Evolutionary conservation across 2,329 filamentous ascomycete genomes (phyloP).

Genomic region (Xylariaceae sp.): DNA sequence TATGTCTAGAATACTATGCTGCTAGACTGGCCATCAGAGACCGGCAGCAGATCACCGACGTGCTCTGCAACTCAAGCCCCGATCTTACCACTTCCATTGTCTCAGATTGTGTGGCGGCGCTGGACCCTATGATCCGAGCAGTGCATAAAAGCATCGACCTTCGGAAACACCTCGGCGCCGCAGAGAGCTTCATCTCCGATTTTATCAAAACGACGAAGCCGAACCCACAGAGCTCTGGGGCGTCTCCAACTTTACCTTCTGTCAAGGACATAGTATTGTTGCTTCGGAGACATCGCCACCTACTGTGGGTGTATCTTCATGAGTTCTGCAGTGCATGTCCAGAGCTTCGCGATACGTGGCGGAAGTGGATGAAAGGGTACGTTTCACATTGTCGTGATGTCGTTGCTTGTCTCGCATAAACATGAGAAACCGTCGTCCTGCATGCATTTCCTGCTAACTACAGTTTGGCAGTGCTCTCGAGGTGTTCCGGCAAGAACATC

Average conservation of each 20-base stretch:
- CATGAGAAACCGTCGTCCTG: background rate
- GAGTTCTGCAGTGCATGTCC: conserved; percentile 63
- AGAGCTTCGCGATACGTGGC: conserved; percentile 56
- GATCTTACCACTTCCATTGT: conserved; percentile 68
- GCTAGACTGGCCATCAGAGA: conserved; percentile 67
- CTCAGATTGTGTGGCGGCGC: conserved; percentile 59
- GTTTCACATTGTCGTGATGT: no score
- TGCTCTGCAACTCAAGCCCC: conserved; percentile 62
- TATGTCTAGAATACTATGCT: conserved; percentile 64
- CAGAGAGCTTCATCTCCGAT: conserved; percentile 64
- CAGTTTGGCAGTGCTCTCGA: conserved; percentile 35
- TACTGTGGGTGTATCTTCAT: conserved; percentile 66
- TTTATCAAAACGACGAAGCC: conserved; percentile 57
- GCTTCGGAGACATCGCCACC: conserved; percentile 56
- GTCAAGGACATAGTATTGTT: conserved; percentile 69
- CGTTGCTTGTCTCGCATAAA: no score
- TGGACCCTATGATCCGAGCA: conserved; percentile 67
- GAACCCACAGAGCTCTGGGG: conserved; percentile 36
- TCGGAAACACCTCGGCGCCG: conserved; percentile 60
- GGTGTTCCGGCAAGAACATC: conserved; percentile 43
- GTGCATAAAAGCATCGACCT: conserved; percentile 69
- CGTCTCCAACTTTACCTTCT: no score
- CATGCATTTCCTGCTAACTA: conserved; percentile 2
- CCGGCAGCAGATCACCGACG: conserved; percentile 62
- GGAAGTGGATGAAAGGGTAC: conserved; percentile 51